Conservation (phyloP, 2,329 filamentous ascomycete genomes). For the Aspergillus caelatus region DNA sequence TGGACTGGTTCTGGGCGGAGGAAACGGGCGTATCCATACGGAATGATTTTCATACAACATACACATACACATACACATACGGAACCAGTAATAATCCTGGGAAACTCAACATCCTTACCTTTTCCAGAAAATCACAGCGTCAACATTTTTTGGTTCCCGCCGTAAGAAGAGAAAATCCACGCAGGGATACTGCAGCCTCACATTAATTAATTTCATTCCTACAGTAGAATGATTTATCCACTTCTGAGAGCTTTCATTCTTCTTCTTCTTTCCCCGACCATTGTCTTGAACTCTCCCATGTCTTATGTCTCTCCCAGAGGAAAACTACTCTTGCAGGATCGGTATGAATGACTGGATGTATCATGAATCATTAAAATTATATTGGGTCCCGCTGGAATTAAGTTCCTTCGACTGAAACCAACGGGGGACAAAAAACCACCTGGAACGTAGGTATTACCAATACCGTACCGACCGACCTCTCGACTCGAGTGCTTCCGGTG, state of each 20-base stretch:
- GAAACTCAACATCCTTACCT: slow-evolving; percentile 1
- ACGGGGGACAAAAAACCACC: not conserved
- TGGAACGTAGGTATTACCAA: slow-evolving; percentile 5
- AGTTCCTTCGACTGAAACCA: not conserved
- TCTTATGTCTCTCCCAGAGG: not conserved
- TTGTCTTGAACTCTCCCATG: not conserved
- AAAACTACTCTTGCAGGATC: not conserved
- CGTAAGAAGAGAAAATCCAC: slow-evolving; percentile 21
- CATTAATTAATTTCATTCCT: not conserved
- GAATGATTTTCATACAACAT: slow-evolving; percentile 12
- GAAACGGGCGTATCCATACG: slow-evolving; percentile 11
- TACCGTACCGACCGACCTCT: not conserved
- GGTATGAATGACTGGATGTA: not conserved
- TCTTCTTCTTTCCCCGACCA: too few species aligned
- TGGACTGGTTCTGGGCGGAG: slow-evolving; percentile 7
- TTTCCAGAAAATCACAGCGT: not conserved
- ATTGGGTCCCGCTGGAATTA: slow-evolving; percentile 2
- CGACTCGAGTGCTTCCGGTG: not conserved
- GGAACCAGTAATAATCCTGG: slow-evolving; percentile 13
- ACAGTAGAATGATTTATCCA: not conserved
- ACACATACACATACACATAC: slow-evolving; percentile 11
- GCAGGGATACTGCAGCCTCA: slow-evolving; percentile 1
- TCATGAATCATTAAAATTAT: not conserved
- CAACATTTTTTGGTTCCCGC: slow-evolving; percentile 22
- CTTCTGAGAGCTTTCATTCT: not conserved